Evolutionary conservation across 1,139 yeast genomes (phyloP).

Genomic region (Candida tetrigidarum): DNA sequence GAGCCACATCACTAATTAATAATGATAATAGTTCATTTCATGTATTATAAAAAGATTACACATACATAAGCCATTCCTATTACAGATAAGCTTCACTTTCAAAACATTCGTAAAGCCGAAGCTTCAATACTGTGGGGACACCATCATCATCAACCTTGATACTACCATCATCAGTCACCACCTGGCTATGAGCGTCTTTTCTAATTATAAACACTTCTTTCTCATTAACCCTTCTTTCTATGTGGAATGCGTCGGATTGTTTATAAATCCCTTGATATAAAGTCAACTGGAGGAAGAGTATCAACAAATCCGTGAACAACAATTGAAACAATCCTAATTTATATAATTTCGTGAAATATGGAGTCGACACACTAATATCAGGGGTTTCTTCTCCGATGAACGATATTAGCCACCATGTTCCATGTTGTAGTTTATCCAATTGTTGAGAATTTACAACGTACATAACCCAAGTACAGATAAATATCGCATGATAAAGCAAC

Average conservation of each 20-base stretch:
- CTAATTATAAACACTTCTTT: conserved; percentile 34
- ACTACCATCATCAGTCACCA: conserved; percentile 8
- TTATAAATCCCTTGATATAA: conserved; percentile 39
- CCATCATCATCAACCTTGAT: conserved; percentile 14
- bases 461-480: conserved; percentile 35
- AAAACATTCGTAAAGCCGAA: conserved; percentile 36
- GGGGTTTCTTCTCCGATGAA: conserved; percentile 43
- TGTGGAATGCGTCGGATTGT: conserved; percentile 33
- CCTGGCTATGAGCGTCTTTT: conserved; percentile 6
- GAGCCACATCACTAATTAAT: no score
- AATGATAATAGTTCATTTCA: no score
- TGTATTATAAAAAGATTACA: neutral
- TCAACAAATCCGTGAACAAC: conserved; percentile 32
- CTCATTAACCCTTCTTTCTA: conserved; percentile 26
- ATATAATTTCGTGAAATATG: conserved; percentile 24
- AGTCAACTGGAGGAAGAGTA: conserved; percentile 37
- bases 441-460: conserved; percentile 29
- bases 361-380: conserved; percentile 14
- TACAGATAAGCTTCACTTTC: conserved; percentile 16
- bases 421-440: conserved; percentile 27
- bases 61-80: neutral
- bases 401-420: conserved; percentile 49
- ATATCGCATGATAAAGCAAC: conserved; percentile 33
- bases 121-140: conserved; percentile 30
- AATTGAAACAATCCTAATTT: conserved; percentile 37